These are phyloP conservation scores for Mycena epipterygia DNA, from an alignment of 768 basidiomycete species.

Conservation along the genomic window DNA sequence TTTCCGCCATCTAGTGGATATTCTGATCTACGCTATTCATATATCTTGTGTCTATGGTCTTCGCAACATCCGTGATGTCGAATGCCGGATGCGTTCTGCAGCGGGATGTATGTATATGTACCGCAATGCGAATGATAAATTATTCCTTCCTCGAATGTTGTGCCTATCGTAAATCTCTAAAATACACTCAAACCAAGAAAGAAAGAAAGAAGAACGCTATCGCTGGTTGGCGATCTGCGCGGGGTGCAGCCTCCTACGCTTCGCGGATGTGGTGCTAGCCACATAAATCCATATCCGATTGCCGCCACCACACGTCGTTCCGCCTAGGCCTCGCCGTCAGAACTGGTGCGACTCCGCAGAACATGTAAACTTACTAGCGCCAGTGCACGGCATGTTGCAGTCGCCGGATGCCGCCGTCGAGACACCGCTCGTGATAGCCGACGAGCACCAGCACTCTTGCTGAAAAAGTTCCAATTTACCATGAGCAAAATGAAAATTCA, in stretches of 20 bases:
- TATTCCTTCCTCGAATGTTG: too few relatives aligned
- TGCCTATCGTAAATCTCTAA: too few relatives aligned
- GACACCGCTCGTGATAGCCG: not conserved
- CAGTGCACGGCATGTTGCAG: slow-evolving; percentile 19
- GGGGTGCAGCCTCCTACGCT: not conserved
- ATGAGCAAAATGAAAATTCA: not conserved
- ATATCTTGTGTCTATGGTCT: too few relatives aligned
- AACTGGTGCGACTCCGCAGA: not conserved
- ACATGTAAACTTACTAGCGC: slow-evolving; percentile 7
- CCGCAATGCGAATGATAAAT: too few relatives aligned
- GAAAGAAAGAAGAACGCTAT: too few relatives aligned
- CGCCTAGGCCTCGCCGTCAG: not conserved
- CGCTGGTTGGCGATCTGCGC: not conserved
- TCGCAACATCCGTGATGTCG: too few relatives aligned
- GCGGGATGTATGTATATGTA: too few relatives aligned
- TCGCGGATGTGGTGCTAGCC: not conserved
- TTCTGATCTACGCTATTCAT: too few relatives aligned
- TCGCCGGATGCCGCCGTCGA: not conserved
- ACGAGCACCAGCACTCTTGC: slow-evolving; percentile 15
- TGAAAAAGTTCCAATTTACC: too few relatives aligned
- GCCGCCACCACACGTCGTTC: slow-evolving; percentile 46
- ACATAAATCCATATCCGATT: slow-evolving; percentile 43
- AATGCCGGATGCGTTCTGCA: too few relatives aligned
- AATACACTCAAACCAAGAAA: too few relatives aligned
- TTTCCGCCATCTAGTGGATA: too few relatives aligned